Percentiles rank a stretch among this genome's conserved stretches.
Conservation (phyloP, 768 basidiomycete species). For the Strobilomyces dryophilus region DNA sequence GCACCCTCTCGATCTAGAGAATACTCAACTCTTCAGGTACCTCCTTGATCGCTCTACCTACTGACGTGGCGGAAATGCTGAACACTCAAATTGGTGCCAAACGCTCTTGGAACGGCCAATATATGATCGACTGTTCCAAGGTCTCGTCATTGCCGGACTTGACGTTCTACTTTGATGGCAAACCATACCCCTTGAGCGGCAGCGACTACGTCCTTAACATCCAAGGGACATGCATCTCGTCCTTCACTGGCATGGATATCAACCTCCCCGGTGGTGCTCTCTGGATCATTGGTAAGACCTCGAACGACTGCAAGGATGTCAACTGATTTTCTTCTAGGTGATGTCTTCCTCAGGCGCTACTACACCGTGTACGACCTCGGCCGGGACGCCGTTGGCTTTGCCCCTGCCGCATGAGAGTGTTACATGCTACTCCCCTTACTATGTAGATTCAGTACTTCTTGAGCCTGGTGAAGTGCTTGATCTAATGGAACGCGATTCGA, state of each 20-base stretch:
- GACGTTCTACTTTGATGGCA: slow-evolving; percentile 77
- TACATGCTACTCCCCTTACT: neutral
- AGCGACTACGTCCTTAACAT: slow-evolving; percentile 88
- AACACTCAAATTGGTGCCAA: slow-evolving; percentile 93
- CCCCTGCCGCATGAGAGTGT: slow-evolving; percentile 36
- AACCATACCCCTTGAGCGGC: slow-evolving; percentile 73
- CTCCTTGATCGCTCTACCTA: slow-evolving; percentile 88
- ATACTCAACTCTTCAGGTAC: slow-evolving; percentile 52
- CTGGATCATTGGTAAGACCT: slow-evolving; percentile 78
- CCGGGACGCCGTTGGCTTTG: slow-evolving; percentile 81
- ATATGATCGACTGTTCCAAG: slow-evolving; percentile 82
- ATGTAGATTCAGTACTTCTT: neutral
- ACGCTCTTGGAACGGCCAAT: slow-evolving; percentile 96
- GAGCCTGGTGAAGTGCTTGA: slow-evolving; percentile 8
- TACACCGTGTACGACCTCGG: slow-evolving; percentile 88
- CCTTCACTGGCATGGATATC: slow-evolving; percentile 91
- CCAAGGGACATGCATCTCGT: slow-evolving; percentile 88
- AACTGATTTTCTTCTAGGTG: slow-evolving; percentile 42
- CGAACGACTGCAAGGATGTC: neutral
- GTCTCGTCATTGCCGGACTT: slow-evolving; percentile 83
- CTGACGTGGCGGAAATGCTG: slow-evolving; percentile 96
- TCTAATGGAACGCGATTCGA: slow-evolving; percentile 2
- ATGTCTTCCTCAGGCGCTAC: slow-evolving; percentile 89
- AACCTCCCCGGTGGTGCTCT: slow-evolving; percentile 74
- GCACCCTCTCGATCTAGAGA: neutral